A percentile compares a stretch with the other conserved stretches of the same genome.
Evolutionary conservation across 805 yeast species (phyloP).

Genomic region (Candida easanensis): DNA sequence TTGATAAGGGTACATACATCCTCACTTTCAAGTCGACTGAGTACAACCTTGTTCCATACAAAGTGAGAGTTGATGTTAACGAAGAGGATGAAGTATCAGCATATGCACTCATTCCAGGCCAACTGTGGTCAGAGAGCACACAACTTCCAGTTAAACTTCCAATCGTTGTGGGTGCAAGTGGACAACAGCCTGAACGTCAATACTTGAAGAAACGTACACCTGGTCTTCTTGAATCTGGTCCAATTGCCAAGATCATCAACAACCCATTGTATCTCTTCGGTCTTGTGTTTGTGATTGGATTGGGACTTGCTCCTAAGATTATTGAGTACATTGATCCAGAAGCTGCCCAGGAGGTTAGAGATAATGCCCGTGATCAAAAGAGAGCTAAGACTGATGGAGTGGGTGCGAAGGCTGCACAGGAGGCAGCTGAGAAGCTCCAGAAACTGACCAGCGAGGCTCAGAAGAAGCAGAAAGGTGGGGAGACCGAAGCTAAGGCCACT

Average conservation of each 20-base stretch:
- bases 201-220: constrained; percentile 33
- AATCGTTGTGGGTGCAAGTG: constrained; percentile 25
- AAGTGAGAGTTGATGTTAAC: constrained; percentile 19
- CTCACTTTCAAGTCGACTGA: constrained; percentile 18
- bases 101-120: constrained; percentile 13
- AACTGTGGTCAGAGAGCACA: constrained; percentile 7
- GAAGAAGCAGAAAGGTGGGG: not conserved
- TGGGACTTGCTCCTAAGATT: constrained; percentile 32
- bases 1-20: constrained; percentile 21
- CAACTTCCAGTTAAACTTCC: constrained; percentile 17
- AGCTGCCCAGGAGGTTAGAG: constrained; percentile 33
- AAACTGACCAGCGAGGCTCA: not conserved
- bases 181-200: constrained; percentile 30
- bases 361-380: constrained; percentile 20
- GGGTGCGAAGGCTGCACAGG: constrained; percentile 5
- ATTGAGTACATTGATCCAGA: constrained; percentile 42
- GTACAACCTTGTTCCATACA: constrained; percentile 24
- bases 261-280: constrained; percentile 37
- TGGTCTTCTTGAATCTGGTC: constrained; percentile 35
- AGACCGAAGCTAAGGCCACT: not conserved
- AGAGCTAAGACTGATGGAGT: not conserved
- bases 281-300: constrained; percentile 26
- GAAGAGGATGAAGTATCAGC: constrained; percentile 14
- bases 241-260: constrained; percentile 34
- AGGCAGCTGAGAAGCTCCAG: constrained; percentile 4